Evolutionary conservation across 1,284 basidiomycete species (phyloP), one percentile per base, ranked within the genome.

Genomic region (Cutaneotrichosporon sp.): DNA sequence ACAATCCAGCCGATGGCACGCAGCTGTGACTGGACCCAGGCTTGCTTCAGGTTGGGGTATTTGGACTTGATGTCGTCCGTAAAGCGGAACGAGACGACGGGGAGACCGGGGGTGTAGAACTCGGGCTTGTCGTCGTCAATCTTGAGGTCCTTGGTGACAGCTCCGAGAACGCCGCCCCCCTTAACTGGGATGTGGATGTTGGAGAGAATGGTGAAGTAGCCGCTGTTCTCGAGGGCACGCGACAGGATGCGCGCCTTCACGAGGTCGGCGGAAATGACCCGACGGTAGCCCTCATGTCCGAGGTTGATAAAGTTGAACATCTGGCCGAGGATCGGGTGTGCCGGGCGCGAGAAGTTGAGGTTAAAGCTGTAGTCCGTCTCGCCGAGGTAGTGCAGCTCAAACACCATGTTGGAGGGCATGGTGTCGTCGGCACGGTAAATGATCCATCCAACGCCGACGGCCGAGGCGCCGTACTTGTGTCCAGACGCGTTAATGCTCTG

Each of bases 31-130:
- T 97, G 93, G 39, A 97, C 83, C 89, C 90, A 94, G 57, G 81
- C 82, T 74, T 97, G 93, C 72, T 92, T 79, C 42, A 91, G 68
- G 26, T 85, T 79, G 0, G 89, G 88, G 67, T 89, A 73, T 53
- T 85, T 72, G 58, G 79, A 51, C 69, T 83, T 80, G 78, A 90
- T 87, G 14, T 79, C 76, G 67, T 96, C 85, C 1, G 86, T 85
- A 79, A 96, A 93, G 46, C 84, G 81, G 84, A 97, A 97, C 0
- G 89, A 78, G 0, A 97, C 90, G 14, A 97, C 92, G 4, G 93
- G 93, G 18, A 97, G 78, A 3, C 89, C 89, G 2, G 66, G 62
- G 8, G 56, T 33, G 56, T 70, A 75, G 55, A 56, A 66, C 43
- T 57, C 59, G 15, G 72, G 63, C 39, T 65, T 60, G 51, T 44